Evolutionary conservation across 2,329 filamentous ascomycete genomes (phyloP).

Genomic region (Pestalotiopsis sp.): DNA sequence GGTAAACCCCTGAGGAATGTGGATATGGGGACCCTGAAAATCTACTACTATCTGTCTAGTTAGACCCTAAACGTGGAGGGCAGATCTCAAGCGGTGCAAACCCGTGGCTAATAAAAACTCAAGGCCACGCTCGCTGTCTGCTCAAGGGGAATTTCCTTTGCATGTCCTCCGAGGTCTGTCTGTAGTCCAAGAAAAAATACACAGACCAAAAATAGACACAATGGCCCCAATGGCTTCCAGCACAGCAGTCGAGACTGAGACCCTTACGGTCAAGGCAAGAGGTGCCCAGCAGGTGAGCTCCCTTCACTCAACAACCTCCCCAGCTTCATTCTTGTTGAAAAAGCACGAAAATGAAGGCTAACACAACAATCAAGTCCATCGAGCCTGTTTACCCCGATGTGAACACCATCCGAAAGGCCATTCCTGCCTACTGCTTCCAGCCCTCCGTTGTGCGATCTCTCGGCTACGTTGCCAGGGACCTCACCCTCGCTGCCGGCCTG

Average conservation of each 20-base stretch:
- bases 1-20: not conserved
- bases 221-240: slow-evolving; percentile 6
- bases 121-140: not conserved
- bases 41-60: not conserved
- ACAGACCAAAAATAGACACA: not conserved
- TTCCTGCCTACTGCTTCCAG: slow-evolving; percentile 65
- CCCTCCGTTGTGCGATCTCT: slow-evolving; percentile 54
- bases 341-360: not conserved
- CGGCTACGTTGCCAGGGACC: slow-evolving; percentile 60
- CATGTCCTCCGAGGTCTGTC: slow-evolving; percentile 5
- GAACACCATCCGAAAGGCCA: slow-evolving; percentile 53
- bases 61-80: slow-evolving; percentile 5
- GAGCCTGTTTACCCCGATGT: slow-evolving; percentile 45
- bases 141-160: not conserved
- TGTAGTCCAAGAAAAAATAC: no score
- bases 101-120: slow-evolving; percentile 6
- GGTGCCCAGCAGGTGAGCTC: slow-evolving; percentile 8
- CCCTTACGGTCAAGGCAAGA: slow-evolving; percentile 8
- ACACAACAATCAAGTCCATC: not conserved
- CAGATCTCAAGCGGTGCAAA: slow-evolving; percentile 1
- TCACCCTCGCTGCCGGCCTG: slow-evolving; percentile 50
- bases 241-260: slow-evolving; percentile 10
- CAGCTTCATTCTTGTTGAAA: not conserved
- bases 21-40: slow-evolving; percentile 7
- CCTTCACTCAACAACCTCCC: no score